Conservation (phyloP, 352 stramenopile species). For the Phytopythium aichiense region DNA sequence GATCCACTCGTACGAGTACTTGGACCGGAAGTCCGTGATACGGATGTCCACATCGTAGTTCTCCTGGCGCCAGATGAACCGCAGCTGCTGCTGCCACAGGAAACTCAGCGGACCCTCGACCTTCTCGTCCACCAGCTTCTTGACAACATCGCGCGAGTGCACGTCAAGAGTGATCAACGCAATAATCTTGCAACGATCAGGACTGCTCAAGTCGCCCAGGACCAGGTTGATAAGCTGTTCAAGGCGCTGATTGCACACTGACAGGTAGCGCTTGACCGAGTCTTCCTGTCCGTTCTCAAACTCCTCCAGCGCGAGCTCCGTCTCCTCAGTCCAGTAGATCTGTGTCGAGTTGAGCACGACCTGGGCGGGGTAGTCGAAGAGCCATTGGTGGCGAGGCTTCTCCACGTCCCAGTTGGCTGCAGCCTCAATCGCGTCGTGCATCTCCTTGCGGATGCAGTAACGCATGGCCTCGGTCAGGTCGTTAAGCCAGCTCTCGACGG, state of each 20-base stretch:
- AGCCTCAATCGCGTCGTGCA: slow-evolving; percentile 86
- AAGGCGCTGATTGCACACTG: slow-evolving; percentile 77
- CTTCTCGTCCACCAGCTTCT: slow-evolving; percentile 85
- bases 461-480: slow-evolving; percentile 84
- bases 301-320: slow-evolving; percentile 87
- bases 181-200: slow-evolving; percentile 94
- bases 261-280: slow-evolving; percentile 79
- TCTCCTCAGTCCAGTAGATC: slow-evolving; percentile 97
- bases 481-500: slow-evolving; percentile 86
- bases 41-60: slow-evolving; percentile 95
- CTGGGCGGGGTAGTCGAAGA: slow-evolving; percentile 95
- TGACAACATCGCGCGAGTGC: slow-evolving; percentile 93
- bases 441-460: slow-evolving; percentile 79
- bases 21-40: slow-evolving; percentile 95
- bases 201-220: slow-evolving; percentile 80
- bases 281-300: slow-evolving; percentile 88
- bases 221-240: slow-evolving; percentile 93
- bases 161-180: slow-evolving; percentile 96
- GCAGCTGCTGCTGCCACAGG: slow-evolving; percentile 86
- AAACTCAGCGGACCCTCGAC: slow-evolving; percentile 86
- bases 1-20: slow-evolving; percentile 90
- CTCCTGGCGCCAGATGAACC: slow-evolving; percentile 90
- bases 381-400: slow-evolving; percentile 95
- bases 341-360: slow-evolving; percentile 85
- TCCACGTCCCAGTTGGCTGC: slow-evolving; percentile 93